A percentile compares a stretch with the other conserved stretches of the same genome.
Conservation (phyloP, 306 rosid species). For the Sicyos baderoa region DNA sequence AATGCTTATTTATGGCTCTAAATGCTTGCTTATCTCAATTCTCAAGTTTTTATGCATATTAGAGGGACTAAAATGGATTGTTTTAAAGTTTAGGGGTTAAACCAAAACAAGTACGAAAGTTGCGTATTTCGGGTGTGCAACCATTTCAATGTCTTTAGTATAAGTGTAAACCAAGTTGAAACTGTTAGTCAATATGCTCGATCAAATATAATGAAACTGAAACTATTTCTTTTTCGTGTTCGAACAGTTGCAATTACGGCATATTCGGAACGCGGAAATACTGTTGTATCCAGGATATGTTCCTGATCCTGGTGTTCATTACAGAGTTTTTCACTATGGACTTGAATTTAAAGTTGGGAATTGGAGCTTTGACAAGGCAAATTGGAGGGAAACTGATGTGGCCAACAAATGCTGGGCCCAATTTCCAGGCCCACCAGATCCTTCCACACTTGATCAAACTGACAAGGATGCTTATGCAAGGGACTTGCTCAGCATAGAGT, state of each 20-base stretch:
- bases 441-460: constrained; percentile 39
- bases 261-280: constrained; percentile 47
- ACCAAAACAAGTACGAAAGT: background rate
- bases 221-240: background rate
- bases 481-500: constrained; percentile 84
- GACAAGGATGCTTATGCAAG: constrained; percentile 33
- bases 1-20: background rate
- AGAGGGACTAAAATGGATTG: background rate
- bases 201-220: background rate
- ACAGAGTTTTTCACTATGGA: constrained; percentile 92
- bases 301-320: constrained; percentile 60
- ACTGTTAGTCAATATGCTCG: background rate
- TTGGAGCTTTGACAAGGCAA: constrained; percentile 97
- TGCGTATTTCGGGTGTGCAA: background rate
- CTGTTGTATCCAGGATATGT: constrained; percentile 79
- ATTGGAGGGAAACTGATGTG: constrained; percentile 59
- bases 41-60: background rate
- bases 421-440: constrained; percentile 75
- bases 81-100: background rate
- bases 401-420: constrained; percentile 74
- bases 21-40: background rate
- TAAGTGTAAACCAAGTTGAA: background rate
- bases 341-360: constrained; percentile 72
- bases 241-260: constrained; percentile 69
- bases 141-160: background rate